Evolutionary conservation across 768 basidiomycete species (phyloP), one percentile per base, ranked within the genome.

Genomic region (Neoboletus subvelutipes): DNA sequence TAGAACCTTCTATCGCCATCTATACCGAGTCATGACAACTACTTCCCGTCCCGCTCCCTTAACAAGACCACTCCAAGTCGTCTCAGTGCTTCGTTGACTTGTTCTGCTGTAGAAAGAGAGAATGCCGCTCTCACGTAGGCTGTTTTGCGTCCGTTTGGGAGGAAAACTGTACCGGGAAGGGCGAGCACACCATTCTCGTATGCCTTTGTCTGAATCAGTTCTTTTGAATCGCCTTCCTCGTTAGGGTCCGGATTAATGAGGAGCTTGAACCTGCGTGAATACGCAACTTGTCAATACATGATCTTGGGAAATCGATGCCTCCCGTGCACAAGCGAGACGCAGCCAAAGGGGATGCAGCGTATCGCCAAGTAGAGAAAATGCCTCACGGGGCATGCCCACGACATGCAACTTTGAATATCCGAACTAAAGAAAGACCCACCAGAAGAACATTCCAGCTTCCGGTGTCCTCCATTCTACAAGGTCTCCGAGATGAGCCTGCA

Each of bases 361-460:
- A 55, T 42, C 37, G 45, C 50, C 43, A 20, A n/a, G 41, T 34
- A 20, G 34, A 50, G 34, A 36, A 28, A 49, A 55, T 33, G 58
- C 46, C 58, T 53, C 53, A 10, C 36, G 26, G 45, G 37, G 55
- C 54, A 52, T 24, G 47, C 45, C 39, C 52, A 46, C 20, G 33
- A 59, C 52, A 54, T 33, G 47, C 43, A 40, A 40, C 42, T 17
- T 33, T 42, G 48, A 55, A 53, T 54, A 26, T 51, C 57, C 56
- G 48, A 52, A 59, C 22, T 50, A 57, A 63, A 48, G 11, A 37
- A 49, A 49, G 45, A 67, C 83, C 26, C 40, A 86, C 89, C 91
- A 95, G 70, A 92, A 85, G 78, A 96, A 95, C 90, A 95, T 90
- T 60, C 91, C 90, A 24, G 89, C 84, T 63, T 86, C 84, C 10